Base-by-base conservation (phyloP, 352 stramenopile species). In the Phytophthora meadii region DNA sequence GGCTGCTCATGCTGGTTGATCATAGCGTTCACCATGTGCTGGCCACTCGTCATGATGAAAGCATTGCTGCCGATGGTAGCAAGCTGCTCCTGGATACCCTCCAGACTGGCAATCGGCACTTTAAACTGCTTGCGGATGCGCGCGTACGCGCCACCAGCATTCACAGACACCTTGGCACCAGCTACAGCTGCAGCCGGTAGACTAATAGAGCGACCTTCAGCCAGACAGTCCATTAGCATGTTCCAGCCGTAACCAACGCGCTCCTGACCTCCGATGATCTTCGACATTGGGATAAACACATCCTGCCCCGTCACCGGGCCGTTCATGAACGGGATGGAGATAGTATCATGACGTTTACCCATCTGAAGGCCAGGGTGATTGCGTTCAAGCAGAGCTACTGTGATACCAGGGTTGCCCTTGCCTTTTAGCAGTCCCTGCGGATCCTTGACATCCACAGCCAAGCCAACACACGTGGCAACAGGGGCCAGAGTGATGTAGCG, bases 171-270 rank as follows among this genome's bases (percentile, higher is more conserved):
- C 59, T 97, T 97, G 6, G 90, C 93, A 46, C 90, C 91, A 49
- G 93, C 96, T 54, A 98, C 95, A 44, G 91, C 96, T 66, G 93
- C 96, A 19, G 95, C 97, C 17, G 97, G 97, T n/a, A 99, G 82
- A 80, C 88, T 98, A 41, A 99, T 98, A 45, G 96, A 97, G 45
- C 97, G 92, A 61, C 97, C 97, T 86, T 99, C 97, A 9, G 97
- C 97, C 19, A 99, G 72, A 67, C 97, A 99, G 70, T 99, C 97
- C 73, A 99, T 98, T 71, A 99, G 97, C 97, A 99, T 99, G 81
- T 99, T 98, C 97, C 97, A 99, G 61, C 97, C 97, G 72, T 98
- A 99, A 52, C 97, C 97, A 36, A 98, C 97, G 68, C 93, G 86
- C 55, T 96, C 93, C 81, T 99, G 96, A 34, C 97, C 97, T 62